A percentile compares a stretch with the other conserved stretches of the same genome.
phyloP scores from a whole-genome alignment of 805 yeast genomes.

The Myxozyma udenii region DNA sequence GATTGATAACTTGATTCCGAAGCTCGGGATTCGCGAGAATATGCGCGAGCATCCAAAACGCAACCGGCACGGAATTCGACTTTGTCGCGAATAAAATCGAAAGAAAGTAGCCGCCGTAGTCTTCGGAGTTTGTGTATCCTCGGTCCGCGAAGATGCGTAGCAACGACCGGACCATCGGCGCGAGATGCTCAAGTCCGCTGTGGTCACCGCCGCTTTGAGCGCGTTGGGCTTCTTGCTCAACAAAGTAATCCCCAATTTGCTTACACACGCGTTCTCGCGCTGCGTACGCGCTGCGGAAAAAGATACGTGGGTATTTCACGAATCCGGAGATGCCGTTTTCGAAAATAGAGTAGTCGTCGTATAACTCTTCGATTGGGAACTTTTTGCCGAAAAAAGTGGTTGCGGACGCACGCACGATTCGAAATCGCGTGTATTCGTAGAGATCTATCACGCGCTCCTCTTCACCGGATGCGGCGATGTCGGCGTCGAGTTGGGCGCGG shows the following conservation, averaged over 20 bases:
- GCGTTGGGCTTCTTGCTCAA: background rate
- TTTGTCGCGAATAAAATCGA: constrained; percentile 25
- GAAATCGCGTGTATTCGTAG: constrained; percentile 6
- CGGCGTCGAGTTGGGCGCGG: constrained; percentile 4
- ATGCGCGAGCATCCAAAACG: constrained; percentile 20
- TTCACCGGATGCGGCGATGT: background rate
- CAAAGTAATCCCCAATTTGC: constrained; percentile 11
- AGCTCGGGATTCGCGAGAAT: constrained; percentile 7
- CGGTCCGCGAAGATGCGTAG: background rate
- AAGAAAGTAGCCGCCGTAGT: constrained; percentile 20
- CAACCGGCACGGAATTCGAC: constrained; percentile 24
- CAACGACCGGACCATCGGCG: background rate
- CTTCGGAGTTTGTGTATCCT: background rate
- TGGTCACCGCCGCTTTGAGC: background rate
- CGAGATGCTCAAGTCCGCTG: background rate
- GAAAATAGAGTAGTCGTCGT: constrained; percentile 8
- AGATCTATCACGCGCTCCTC: constrained; percentile 6
- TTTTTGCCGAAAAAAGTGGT: constrained; percentile 19
- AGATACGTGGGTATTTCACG: constrained; percentile 14
- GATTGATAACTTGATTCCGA: background rate
- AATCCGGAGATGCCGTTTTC: constrained; percentile 15
- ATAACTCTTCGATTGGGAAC: constrained; percentile 20
- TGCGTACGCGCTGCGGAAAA: constrained; percentile 2
- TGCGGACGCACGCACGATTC: constrained; percentile 9
- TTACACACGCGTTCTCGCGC: constrained; percentile 14